phyloP scores from a whole-genome alignment of 371 early-diverging fungal genomes.

The Rhizomucor pusillus region DNA sequence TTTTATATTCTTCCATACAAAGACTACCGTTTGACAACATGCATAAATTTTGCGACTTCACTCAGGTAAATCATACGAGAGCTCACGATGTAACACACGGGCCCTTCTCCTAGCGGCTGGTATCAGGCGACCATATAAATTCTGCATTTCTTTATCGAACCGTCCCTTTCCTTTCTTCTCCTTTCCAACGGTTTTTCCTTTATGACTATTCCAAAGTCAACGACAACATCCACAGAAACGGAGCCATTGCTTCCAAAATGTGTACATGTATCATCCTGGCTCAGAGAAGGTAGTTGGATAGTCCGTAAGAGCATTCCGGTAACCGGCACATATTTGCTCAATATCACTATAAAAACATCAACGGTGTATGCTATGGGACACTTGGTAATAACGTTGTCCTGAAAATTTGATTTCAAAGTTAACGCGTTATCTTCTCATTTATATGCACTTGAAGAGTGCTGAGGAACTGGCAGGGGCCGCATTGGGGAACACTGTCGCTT shows the following conservation, averaged over 20 bases:
- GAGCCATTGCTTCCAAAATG: background rate
- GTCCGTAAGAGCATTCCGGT: background rate
- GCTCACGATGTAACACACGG: too few relatives aligned
- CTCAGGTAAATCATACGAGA: too few relatives aligned
- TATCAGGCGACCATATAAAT: too few relatives aligned
- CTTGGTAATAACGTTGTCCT: slow-evolving; percentile 33
- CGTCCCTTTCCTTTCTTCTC: background rate
- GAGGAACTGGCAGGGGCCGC: slow-evolving; percentile 77
- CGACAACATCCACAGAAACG: background rate
- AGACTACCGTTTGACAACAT: too few relatives aligned
- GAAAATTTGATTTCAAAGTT: slow-evolving; percentile 57
- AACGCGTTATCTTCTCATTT: too few relatives aligned
- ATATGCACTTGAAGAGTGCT: slow-evolving; percentile 20
- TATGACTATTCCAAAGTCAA: background rate
- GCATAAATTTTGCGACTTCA: too few relatives aligned
- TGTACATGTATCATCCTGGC: background rate
- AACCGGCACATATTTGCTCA: slow-evolving; percentile 22
- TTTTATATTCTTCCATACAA: too few relatives aligned
- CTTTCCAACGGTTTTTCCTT: background rate
- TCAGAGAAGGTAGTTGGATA: background rate
- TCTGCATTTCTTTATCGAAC: background rate
- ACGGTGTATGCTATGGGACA: too few relatives aligned
- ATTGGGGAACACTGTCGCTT: slow-evolving; percentile 75
- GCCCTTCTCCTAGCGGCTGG: too few relatives aligned
- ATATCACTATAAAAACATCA: slow-evolving; percentile 49